Evolutionary conservation across 1,284 basidiomycete species (phyloP).

Genomic region (Moesziomyces sp.): DNA sequence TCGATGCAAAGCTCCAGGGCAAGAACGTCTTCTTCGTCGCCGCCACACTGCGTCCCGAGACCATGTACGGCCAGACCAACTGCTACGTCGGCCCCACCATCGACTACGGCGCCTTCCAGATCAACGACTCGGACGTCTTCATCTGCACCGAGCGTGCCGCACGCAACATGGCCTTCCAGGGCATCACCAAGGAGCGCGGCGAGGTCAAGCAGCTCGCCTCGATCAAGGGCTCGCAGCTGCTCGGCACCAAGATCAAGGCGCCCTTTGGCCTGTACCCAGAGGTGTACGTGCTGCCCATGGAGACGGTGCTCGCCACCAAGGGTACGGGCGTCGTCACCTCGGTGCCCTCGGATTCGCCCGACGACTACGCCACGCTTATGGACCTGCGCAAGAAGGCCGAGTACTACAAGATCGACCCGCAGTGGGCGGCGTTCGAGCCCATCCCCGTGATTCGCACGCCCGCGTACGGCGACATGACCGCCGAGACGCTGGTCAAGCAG

Average conservation of each 20-base stretch:
- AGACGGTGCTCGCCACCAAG: constrained; percentile 93
- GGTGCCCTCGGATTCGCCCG: constrained; percentile 97
- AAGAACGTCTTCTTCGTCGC: constrained; percentile 92
- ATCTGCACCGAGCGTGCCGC: constrained; percentile 89
- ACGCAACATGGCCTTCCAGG: constrained; percentile 97
- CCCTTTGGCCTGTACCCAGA: constrained; percentile 84
- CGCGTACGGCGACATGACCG: constrained; percentile 90
- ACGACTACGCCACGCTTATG: constrained; percentile 90
- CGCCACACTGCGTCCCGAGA: constrained; percentile 95
- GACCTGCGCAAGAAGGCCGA: constrained; percentile 97
- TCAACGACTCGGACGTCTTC: constrained; percentile 80
- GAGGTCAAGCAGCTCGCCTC: constrained; percentile 56
- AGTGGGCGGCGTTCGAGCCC: constrained; percentile 87
- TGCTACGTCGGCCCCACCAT: constrained; percentile 92
- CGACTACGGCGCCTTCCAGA: constrained; percentile 86
- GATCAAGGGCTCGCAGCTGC: constrained; percentile 76
- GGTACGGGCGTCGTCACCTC: constrained; percentile 99
- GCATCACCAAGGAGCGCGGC: constrained; percentile 72
- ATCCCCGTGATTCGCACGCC: constrained; percentile 89
- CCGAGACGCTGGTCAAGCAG: constrained; percentile 85
- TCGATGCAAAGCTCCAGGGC: constrained; percentile 73
- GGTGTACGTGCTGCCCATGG: constrained; percentile 98
- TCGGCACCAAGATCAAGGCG: constrained; percentile 91
- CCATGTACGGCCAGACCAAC: constrained; percentile 98
- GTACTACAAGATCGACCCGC: constrained; percentile 92